phyloP scores from a whole-genome alignment of 1,139 yeast species.

The Scheffersomyces lignicola region DNA sequence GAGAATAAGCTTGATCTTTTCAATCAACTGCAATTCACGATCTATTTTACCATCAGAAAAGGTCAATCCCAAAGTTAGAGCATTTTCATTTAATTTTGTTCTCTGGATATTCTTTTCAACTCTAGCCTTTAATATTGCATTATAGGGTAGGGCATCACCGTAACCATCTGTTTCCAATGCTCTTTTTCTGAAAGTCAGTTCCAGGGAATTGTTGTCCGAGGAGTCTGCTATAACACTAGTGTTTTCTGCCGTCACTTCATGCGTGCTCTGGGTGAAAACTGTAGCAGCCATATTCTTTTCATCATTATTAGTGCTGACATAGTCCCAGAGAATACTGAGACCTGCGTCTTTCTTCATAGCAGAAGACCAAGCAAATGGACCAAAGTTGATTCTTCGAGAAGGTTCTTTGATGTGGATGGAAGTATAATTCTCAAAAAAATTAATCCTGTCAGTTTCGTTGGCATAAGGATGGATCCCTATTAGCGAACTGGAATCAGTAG shows the following conservation, averaged over 20 bases:
- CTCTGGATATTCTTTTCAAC: slow-evolving; percentile 11
- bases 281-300: slow-evolving; percentile 20
- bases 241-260: slow-evolving; percentile 26
- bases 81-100: slow-evolving; percentile 16
- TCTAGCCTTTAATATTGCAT: slow-evolving; percentile 23
- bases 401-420: slow-evolving; percentile 39
- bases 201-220: slow-evolving; percentile 12
- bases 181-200: slow-evolving; percentile 27
- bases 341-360: slow-evolving; percentile 50
- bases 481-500: slow-evolving; percentile 5
- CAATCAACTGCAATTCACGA: slow-evolving; percentile 31
- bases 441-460: slow-evolving; percentile 27
- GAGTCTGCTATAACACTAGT: slow-evolving; percentile 19
- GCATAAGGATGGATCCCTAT: slow-evolving; percentile 26
- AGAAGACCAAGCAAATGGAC: slow-evolving; percentile 52
- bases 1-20: slow-evolving; percentile 29
- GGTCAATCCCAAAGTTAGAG: slow-evolving; percentile 30
- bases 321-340: slow-evolving; percentile 34
- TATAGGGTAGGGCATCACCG: slow-evolving; percentile 36
- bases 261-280: slow-evolving; percentile 16
- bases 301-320: slow-evolving; percentile 25
- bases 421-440: slow-evolving; percentile 43
- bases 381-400: slow-evolving; percentile 40
- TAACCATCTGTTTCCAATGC: slow-evolving; percentile 38
- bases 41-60: slow-evolving; percentile 30